These are phyloP conservation scores for Pseudohyphozyma bogoriensis DNA, from an alignment of 768 basidiomycete species.

Conservation along the genomic window DNA sequence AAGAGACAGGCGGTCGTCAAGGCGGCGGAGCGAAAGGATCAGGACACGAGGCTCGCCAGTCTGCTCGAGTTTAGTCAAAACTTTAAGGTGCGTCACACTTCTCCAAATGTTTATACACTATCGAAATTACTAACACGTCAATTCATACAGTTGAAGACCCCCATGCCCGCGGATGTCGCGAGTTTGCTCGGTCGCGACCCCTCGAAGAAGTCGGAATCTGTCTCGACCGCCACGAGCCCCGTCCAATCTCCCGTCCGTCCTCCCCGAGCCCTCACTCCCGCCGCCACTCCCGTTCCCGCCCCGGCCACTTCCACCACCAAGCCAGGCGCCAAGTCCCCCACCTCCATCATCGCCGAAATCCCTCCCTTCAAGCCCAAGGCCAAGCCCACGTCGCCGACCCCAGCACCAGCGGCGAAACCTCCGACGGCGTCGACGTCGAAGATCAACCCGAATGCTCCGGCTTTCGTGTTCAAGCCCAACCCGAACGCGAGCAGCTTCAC, in stretches of 20 bases:
- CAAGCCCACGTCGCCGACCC: constrained; percentile 37
- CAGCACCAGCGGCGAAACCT: constrained; percentile 47
- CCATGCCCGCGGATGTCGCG: constrained; percentile 88
- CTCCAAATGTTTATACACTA: neutral
- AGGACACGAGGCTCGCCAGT: constrained; percentile 89
- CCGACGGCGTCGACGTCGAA: constrained; percentile 40
- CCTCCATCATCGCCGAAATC: constrained; percentile 67
- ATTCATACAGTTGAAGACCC: constrained; percentile 65
- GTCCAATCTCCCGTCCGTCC: constrained; percentile 17
- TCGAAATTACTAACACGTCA: neutral
- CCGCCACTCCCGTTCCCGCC: constrained; percentile 8
- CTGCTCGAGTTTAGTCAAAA: constrained; percentile 81
- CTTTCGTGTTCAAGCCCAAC: constrained; percentile 82
- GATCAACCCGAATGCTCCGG: constrained; percentile 68
- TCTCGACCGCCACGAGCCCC: constrained; percentile 44
- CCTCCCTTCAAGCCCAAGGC: constrained; percentile 75
- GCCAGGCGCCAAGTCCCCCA: constrained; percentile 21
- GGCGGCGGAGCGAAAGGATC: constrained; percentile 71
- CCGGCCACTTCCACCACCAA: constrained; percentile 10
- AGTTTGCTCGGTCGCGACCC: constrained; percentile 56
- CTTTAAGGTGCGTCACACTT: constrained; percentile 64
- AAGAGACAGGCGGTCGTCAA: neutral
- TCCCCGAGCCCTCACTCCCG: constrained; percentile 11
- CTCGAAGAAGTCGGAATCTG: constrained; percentile 50
- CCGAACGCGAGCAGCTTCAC: constrained; percentile 67